These are phyloP conservation scores for Delphinella strobiligena DNA, from an alignment of 2,329 filamentous ascomycete genomes.

Conservation along the genomic window DNA sequence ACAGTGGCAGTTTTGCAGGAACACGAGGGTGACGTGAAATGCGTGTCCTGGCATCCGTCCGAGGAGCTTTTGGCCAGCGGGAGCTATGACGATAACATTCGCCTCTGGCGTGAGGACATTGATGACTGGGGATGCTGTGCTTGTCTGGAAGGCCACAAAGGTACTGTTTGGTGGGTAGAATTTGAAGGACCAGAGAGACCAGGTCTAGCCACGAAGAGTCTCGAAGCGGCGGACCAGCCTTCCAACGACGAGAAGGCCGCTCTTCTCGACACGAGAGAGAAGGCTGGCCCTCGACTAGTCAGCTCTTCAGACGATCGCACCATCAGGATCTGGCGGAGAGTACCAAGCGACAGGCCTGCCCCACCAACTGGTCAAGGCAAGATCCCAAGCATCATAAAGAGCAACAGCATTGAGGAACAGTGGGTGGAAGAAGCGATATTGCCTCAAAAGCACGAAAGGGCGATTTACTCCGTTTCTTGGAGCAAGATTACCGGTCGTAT, in stretches of 20 bases:
- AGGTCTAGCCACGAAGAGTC: constrained; percentile 13
- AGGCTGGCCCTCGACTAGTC: constrained; percentile 48
- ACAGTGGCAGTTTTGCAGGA: constrained; percentile 90
- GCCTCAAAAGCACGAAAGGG: constrained; percentile 62
- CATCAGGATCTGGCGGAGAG: constrained; percentile 66
- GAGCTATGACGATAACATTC: constrained; percentile 89
- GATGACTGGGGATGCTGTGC: constrained; percentile 92
- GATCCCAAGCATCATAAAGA: constrained; percentile 84
- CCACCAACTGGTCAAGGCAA: constrained; percentile 39
- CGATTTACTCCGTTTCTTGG: constrained; percentile 80
- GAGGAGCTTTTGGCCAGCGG: constrained; percentile 69
- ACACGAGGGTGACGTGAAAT: constrained; percentile 92
- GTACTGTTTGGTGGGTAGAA: constrained; percentile 83
- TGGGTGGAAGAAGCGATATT: constrained; percentile 72
- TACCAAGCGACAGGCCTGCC: constrained; percentile 40
- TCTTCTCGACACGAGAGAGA: constrained; percentile 25
- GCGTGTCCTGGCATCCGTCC: constrained; percentile 79
- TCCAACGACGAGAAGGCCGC: constrained; percentile 22
- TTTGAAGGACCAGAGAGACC: constrained; percentile 39
- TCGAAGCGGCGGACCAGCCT: too few relatives aligned
- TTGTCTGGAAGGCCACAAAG: constrained; percentile 65
- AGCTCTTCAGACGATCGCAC: constrained; percentile 79
- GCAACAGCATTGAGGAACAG: constrained; percentile 58
- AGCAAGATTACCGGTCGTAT: constrained; percentile 64
- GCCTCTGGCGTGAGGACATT: constrained; percentile 78